Percentiles rank a stretch among this genome's conserved stretches.
Evolutionary conservation across 164 flowering plant species (phyloP).

Genomic region (Liriodendron chinense): DNA sequence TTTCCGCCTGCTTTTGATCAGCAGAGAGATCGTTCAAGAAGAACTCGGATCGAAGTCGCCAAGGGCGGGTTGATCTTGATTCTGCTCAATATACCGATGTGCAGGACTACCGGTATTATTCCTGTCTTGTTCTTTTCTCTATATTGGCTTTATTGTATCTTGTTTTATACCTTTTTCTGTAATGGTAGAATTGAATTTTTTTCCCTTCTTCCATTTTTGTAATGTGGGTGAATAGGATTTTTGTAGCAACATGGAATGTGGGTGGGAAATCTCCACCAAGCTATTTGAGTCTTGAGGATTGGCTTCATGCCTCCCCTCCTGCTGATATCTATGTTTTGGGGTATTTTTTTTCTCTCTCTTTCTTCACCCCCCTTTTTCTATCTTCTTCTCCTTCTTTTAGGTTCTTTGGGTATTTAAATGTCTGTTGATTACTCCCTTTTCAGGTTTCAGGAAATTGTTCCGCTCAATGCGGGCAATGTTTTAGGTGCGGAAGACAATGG

Average conservation of each 20-base stretch:
- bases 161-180: slow-evolving; percentile 7
- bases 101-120: slow-evolving; percentile 61
- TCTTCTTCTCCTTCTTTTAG: not conserved
- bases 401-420: not conserved
- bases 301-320: slow-evolving; percentile 96
- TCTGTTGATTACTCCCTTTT: slow-evolving; percentile 11
- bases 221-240: slow-evolving; percentile 47
- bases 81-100: slow-evolving; percentile 68
- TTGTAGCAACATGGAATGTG: slow-evolving; percentile 99
- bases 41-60: slow-evolving; percentile 48
- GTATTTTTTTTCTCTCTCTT: slow-evolving; percentile 30
- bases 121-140: not conserved
- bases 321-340: slow-evolving; percentile 98
- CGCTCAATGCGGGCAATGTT: slow-evolving; percentile 95
- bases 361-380: not conserved
- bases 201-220: slow-evolving; percentile 11
- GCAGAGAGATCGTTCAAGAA: slow-evolving; percentile 62
- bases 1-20: slow-evolving; percentile 10
- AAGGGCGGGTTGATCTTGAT: slow-evolving; percentile 68
- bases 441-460: slow-evolving; percentile 98
- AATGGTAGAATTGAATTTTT: not conserved
- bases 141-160: slow-evolving; percentile 4
- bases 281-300: slow-evolving; percentile 78
- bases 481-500: slow-evolving; percentile 91
- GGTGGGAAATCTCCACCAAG: slow-evolving; percentile 96